A percentile compares a stretch with the other conserved stretches of the same genome.
Conservation (phyloP, 1,284 basidiomycete species). For the Neonothopanus nambi region DNA sequence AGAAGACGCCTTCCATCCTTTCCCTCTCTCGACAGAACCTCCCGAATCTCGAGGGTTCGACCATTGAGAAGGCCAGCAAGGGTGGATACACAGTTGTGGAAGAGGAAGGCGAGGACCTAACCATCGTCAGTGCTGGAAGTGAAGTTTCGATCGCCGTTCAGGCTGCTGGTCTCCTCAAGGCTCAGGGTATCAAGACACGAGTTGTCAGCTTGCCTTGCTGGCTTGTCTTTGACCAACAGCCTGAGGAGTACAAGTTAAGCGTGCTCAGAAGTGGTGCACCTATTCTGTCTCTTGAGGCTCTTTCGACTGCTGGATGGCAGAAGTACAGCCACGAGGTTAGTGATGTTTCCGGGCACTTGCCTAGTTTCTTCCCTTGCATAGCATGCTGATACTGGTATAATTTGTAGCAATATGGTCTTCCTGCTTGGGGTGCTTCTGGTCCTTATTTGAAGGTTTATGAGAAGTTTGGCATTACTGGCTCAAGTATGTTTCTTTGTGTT, state of each 20-base stretch:
- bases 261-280: constrained; percentile 89
- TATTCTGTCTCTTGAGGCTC: constrained; percentile 88
- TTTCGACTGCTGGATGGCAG: constrained; percentile 81
- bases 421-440: constrained; percentile 85
- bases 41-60: constrained; percentile 87
- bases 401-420: constrained; percentile 73
- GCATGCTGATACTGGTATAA: constrained; percentile 4
- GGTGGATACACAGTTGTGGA: constrained; percentile 93
- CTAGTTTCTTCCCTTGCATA: constrained; percentile 4
- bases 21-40: constrained; percentile 92
- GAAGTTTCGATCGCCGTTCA: constrained; percentile 88
- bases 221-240: constrained; percentile 87
- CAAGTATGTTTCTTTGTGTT: constrained; percentile 48
- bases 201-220: constrained; percentile 90
- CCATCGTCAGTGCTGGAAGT: constrained; percentile 86
- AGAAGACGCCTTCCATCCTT: constrained; percentile 81
- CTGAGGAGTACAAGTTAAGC: constrained; percentile 76
- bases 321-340: constrained; percentile 82
- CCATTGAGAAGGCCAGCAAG: constrained; percentile 81
- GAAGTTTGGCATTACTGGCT: constrained; percentile 85
- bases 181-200: constrained; percentile 78
- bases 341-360: not conserved
- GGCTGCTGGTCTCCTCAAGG: constrained; percentile 77
- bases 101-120: constrained; percentile 75
- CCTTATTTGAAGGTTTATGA: constrained; percentile 90